Evolutionary conservation across 305 asterid species (phyloP).

Genomic region (Petunia hybrid): DNA sequence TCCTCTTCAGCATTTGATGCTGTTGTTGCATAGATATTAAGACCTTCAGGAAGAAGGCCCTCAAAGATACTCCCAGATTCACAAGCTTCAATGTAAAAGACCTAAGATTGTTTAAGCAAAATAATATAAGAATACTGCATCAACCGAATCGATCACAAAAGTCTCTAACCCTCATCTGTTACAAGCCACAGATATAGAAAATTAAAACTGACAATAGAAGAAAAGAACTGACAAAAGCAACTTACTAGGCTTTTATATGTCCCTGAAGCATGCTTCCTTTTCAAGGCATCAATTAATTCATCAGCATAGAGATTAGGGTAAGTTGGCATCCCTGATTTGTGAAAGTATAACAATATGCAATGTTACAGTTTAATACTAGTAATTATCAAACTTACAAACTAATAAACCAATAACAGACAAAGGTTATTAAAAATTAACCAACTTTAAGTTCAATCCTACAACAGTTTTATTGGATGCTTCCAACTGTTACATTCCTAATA

Average conservation of each 20-base stretch:
- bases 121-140: not conserved
- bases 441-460: not conserved
- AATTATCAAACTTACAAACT: not conserved
- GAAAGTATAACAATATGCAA: slow-evolving; percentile 16
- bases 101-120: slow-evolving; percentile 47
- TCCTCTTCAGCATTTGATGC: slow-evolving; percentile 91
- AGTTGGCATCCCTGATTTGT: slow-evolving; percentile 75
- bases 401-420: not conserved
- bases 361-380: not conserved
- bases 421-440: not conserved
- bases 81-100: slow-evolving; percentile 90
- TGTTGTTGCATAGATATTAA: slow-evolving; percentile 87
- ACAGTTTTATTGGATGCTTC: not conserved
- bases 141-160: not conserved
- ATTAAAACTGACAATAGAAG: not conserved
- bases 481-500: not conserved
- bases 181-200: not conserved
- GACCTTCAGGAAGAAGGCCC: slow-evolving; percentile 82
- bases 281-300: slow-evolving; percentile 63
- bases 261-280: slow-evolving; percentile 81
- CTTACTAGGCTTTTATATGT: slow-evolving; percentile 86
- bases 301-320: slow-evolving; percentile 75
- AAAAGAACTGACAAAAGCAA: slow-evolving; percentile 16
- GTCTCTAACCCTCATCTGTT: slow-evolving; percentile 21
- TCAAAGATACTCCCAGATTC: slow-evolving; percentile 95